phyloP scores from a whole-genome alignment of 306 rosid species.

The Rosa rugosa region DNA sequence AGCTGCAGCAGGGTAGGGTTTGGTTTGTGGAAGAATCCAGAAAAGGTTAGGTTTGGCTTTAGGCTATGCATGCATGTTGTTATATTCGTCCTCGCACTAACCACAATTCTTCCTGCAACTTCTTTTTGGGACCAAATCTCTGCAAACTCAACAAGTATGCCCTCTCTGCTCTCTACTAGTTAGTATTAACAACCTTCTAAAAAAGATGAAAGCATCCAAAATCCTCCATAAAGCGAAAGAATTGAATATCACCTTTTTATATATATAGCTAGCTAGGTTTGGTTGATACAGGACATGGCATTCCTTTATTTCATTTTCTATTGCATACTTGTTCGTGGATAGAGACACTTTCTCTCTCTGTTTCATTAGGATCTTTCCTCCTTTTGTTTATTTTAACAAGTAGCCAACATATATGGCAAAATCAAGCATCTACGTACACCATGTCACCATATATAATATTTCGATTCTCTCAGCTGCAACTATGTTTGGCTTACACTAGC shows the following conservation, averaged over 20 bases:
- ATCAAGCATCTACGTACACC: conserved; percentile 3
- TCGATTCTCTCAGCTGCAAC: conserved; percentile 2
- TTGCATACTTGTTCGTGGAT: conserved; percentile 32
- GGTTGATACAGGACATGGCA: conserved; percentile 21
- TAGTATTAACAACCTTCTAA: not conserved
- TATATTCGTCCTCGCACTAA: conserved; percentile 67
- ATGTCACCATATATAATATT: not conserved
- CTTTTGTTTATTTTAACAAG: conserved; percentile 13
- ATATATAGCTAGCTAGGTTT: not conserved
- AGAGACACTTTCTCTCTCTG: conserved; percentile 40
- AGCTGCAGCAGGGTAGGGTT: not conserved
- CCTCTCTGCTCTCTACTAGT: conserved; percentile 3
- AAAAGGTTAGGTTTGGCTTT: conserved; percentile 45
- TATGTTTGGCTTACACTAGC: not conserved
- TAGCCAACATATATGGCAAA: not conserved
- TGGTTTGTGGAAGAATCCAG: conserved; percentile 54
- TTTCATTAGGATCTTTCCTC: conserved; percentile 33
- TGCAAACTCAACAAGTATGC: conserved; percentile 26
- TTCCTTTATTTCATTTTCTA: conserved; percentile 37
- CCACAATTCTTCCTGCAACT: conserved; percentile 68
- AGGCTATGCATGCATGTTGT: conserved; percentile 46
- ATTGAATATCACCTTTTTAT: conserved; percentile 56
- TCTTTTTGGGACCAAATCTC: conserved; percentile 87
- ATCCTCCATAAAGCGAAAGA: conserved; percentile 58
- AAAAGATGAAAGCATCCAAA: conserved; percentile 46